Evolutionary conservation across 371 early-diverging fungal species (phyloP).

Genomic region (Dichotomocladium elegans): DNA sequence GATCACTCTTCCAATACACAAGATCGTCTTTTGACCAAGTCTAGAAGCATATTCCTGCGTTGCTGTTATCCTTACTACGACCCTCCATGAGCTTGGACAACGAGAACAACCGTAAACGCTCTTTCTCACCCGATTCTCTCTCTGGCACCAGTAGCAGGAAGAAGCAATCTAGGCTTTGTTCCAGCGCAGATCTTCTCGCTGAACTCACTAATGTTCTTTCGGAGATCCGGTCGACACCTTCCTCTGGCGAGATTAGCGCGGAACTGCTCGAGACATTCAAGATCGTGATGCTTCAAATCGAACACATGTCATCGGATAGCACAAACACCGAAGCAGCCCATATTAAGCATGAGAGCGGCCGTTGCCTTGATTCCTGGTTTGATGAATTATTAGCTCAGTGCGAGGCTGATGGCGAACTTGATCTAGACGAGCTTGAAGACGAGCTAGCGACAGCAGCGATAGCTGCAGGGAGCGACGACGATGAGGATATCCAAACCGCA

Average conservation of each 20-base stretch:
- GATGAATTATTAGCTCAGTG: constrained; percentile 44
- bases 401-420: constrained; percentile 33
- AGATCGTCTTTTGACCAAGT: no score
- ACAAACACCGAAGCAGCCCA: constrained; percentile 24
- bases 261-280: constrained; percentile 40
- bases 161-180: background rate
- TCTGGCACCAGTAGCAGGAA: background rate
- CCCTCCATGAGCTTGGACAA: background rate
- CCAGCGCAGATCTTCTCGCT: constrained; percentile 9
- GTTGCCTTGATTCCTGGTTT: constrained; percentile 39
- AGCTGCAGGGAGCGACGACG: constrained; percentile 10
- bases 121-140: background rate
- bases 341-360: constrained; percentile 37
- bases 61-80: no score
- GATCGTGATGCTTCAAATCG: constrained; percentile 36
- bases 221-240: constrained; percentile 35
- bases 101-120: constrained; percentile 1
- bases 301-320: constrained; percentile 28
- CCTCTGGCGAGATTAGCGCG: constrained; percentile 39
- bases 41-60: no score
- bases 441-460: constrained; percentile 1
- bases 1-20: no score
- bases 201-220: constrained; percentile 29
- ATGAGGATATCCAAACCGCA: constrained; percentile 17
- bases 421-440: constrained; percentile 14